Evolutionary conservation across 2,329 filamentous ascomycete genomes (phyloP), one percentile per base, ranked within the genome.

Genomic region (Immersiporthe knoxdaviesiana): DNA sequence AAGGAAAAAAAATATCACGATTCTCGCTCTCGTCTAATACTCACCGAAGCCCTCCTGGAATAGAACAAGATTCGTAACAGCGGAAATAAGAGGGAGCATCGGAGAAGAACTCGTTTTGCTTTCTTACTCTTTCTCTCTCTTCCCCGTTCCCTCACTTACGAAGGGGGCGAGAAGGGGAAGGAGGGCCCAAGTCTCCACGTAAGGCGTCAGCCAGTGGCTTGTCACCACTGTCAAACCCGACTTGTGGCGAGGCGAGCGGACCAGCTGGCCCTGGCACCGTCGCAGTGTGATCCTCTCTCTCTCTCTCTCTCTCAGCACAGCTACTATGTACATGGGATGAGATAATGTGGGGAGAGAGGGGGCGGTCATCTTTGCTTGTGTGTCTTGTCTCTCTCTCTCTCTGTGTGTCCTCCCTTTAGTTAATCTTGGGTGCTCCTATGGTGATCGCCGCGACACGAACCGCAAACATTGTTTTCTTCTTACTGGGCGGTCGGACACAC

Each of bases 401-500:
- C 6, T 47, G 41, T 47, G 16, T 47, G 41, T 21, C 41, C 35
- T 35, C 35, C 8, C 35, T 44, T 35, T 1, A 27, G 3, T 12
- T 52, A 39, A 39, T 54, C 14, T 56, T 30, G 44, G 44, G 44
- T 30, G 18, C 27, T 32, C 44, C 61, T 61, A 30, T 62, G 41
- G 50, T 58, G 58, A 58, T 50, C 61, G 62, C 37, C 47, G 54
- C 56, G 62, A 62, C 58, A 70, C 68, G 61, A 56, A 68, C 52
- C 39, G 21, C 62, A 64, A 50, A 63, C 50, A 64, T 54, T 18
- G 24, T 58, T 10, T 56, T n/a, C n/a, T n/a, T n/a, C n/a, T n/a
- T n/a, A n/a, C n/a, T n/a, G n/a, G 63, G 30, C 30, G 30, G 50
- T 41, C 39, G 63, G 63, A 58, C 52, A 37, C n/a, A 58, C 52